These are phyloP conservation scores for Penicillium odoratum DNA, from an alignment of 495 filamentous ascomycete genomes.

Conservation along the genomic window DNA sequence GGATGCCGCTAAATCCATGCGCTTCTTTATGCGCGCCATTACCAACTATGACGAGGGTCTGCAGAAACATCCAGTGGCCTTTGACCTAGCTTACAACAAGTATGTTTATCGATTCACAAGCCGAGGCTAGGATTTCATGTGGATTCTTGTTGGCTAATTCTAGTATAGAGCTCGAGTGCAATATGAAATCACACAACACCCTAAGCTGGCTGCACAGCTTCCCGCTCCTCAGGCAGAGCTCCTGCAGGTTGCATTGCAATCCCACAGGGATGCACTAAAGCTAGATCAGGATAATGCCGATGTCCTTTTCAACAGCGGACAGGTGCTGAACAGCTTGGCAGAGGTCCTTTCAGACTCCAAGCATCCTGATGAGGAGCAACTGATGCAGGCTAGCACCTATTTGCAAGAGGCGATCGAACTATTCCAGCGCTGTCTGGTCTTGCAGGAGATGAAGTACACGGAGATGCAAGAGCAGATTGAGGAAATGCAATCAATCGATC, in stretches of 20 bases:
- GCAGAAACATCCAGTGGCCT: slow-evolving; percentile 53
- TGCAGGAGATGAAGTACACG: slow-evolving; percentile 58
- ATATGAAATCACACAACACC: slow-evolving; percentile 64
- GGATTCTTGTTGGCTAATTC: background rate
- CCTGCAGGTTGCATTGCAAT: slow-evolving; percentile 56
- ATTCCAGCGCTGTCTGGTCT: slow-evolving; percentile 59
- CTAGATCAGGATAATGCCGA: slow-evolving; percentile 64
- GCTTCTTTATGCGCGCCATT: slow-evolving; percentile 69
- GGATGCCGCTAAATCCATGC: slow-evolving; percentile 65
- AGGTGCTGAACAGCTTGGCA: slow-evolving; percentile 64
- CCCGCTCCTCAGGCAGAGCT: slow-evolving; percentile 51
- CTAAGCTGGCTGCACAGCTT: slow-evolving; percentile 54
- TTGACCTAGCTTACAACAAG: slow-evolving; percentile 78
- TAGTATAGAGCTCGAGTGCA: slow-evolving; percentile 57
- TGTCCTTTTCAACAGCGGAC: slow-evolving; percentile 66
- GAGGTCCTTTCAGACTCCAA: slow-evolving; percentile 56
- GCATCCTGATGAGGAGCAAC: slow-evolving; percentile 39
- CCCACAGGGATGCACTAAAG: slow-evolving; percentile 57
- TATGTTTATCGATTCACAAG: slow-evolving; percentile 28
- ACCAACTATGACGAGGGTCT: slow-evolving; percentile 63
- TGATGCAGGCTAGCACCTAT: slow-evolving; percentile 42
- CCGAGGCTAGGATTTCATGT: slow-evolving; percentile 16
- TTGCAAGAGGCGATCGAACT: slow-evolving; percentile 63
- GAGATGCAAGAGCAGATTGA: slow-evolving; percentile 50
- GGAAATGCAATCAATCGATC: slow-evolving; percentile 40